Percentiles rank a stretch among this genome's conserved stretches.
Evolutionary conservation across 768 basidiomycete species (phyloP).

Genomic region (Termitomyces sp.): DNA sequence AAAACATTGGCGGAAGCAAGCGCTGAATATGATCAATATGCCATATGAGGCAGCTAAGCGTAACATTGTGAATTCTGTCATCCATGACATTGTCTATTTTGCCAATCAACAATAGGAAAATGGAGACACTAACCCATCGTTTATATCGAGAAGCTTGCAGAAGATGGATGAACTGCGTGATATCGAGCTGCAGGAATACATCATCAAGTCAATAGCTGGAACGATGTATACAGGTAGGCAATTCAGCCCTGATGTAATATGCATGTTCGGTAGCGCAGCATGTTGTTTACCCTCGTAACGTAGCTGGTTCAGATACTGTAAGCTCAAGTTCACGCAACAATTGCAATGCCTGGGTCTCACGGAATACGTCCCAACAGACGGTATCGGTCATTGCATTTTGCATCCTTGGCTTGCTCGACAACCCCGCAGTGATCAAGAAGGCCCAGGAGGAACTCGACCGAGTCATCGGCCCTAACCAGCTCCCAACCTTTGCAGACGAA

Average conservation of each 20-base stretch:
- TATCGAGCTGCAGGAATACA: constrained; percentile 14
- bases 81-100: neutral
- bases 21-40: constrained; percentile 17
- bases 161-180: constrained; percentile 16
- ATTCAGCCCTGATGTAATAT: neutral
- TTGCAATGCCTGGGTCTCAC: neutral
- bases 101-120: constrained; percentile 9
- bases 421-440: constrained; percentile 24
- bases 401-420: constrained; percentile 27
- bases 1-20: constrained; percentile 19
- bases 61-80: constrained; percentile 14
- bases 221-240: constrained; percentile 24
- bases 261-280: too few species aligned
- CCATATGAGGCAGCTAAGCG: constrained; percentile 21
- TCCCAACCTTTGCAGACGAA: constrained; percentile 29
- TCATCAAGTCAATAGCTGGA: constrained; percentile 22
- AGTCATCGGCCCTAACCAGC: constrained; percentile 23
- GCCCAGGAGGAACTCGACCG: constrained; percentile 31
- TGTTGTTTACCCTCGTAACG: neutral
- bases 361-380: constrained; percentile 18
- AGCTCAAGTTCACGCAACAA: neutral
- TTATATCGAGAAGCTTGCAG: constrained; percentile 18
- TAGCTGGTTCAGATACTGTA: constrained; percentile 30
- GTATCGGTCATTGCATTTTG: constrained; percentile 20
- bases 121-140: constrained; percentile 21